A percentile compares a stretch with the other conserved stretches of the same genome.
Conservation (phyloP, 306 rosid species). For the Quercus engelmannii region DNA sequence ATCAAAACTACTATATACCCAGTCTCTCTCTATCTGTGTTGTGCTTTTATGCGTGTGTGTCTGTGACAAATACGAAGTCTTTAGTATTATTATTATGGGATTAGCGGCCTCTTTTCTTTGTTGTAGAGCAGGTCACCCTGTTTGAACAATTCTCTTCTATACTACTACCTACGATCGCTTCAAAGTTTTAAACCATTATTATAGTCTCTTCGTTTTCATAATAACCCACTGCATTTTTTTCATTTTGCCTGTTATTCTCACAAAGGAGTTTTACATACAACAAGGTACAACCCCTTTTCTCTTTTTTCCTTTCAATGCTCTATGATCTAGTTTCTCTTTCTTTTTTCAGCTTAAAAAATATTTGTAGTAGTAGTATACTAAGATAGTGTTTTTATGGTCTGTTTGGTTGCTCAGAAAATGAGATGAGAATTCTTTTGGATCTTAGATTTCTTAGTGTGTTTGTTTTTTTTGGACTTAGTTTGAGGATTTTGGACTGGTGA, state of each 20-base stretch:
- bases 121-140: constrained; percentile 6
- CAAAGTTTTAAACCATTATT: not conserved
- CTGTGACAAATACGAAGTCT: not conserved
- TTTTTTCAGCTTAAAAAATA: constrained; percentile 9
- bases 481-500: not conserved
- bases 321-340: not conserved
- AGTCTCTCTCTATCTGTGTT: too few relatives aligned
- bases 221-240: not conserved
- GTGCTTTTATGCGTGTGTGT: too few relatives aligned
- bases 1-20: too few relatives aligned
- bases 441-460: constrained; percentile 9
- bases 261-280: not conserved
- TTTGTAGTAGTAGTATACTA: constrained; percentile 11
- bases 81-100: not conserved
- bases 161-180: not conserved
- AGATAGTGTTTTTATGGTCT: not conserved
- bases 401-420: constrained; percentile 21
- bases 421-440: constrained; percentile 2
- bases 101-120: constrained; percentile 21
- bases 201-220: not conserved
- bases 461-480: not conserved
- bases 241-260: too few relatives aligned
- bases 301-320: not conserved
- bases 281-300: constrained; percentile 6
- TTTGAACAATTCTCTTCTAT: constrained; percentile 13